These are phyloP conservation scores for Stachybotrys echinatus DNA, from an alignment of 2,329 filamentous ascomycete species.

Conservation along the genomic window DNA sequence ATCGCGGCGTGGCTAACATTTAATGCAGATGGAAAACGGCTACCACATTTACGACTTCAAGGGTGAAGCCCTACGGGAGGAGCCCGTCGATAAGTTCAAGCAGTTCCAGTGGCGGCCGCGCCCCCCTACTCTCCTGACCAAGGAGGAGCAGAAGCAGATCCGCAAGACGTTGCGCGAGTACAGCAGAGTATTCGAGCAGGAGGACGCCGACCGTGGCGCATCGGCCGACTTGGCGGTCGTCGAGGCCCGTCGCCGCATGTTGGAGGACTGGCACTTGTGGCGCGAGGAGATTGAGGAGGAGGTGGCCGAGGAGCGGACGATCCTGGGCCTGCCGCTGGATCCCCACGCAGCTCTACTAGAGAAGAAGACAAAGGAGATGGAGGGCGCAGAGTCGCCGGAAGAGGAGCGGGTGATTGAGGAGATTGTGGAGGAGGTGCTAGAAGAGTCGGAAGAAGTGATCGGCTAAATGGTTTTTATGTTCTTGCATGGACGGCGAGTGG, in stretches of 20 bases:
- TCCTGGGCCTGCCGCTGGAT: slow-evolving; percentile 60
- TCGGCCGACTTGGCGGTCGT: slow-evolving; percentile 93
- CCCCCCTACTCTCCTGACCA: slow-evolving; percentile 82
- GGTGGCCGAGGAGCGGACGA: slow-evolving; percentile 64
- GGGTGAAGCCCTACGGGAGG: slow-evolving; percentile 82
- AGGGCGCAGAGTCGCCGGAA: slow-evolving; percentile 49
- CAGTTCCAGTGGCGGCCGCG: slow-evolving; percentile 93
- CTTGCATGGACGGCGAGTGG: slow-evolving; percentile 22
- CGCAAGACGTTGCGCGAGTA: slow-evolving; percentile 99
- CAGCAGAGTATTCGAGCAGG: slow-evolving; percentile 88
- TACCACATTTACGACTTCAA: slow-evolving; percentile 98
- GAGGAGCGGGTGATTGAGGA: slow-evolving; percentile 82
- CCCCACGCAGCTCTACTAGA: slow-evolving; percentile 57
- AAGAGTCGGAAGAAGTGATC: slow-evolving; percentile 79
- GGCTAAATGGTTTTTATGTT: slow-evolving; percentile 20
- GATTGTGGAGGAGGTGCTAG: slow-evolving; percentile 75
- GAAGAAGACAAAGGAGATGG: slow-evolving; percentile 45
- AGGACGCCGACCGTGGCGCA: slow-evolving; percentile 88
- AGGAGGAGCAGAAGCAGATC: slow-evolving; percentile 96
- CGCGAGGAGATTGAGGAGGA: slow-evolving; percentile 68
- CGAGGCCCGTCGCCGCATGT: slow-evolving; percentile 73
- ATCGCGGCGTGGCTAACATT: slow-evolving; percentile 6
- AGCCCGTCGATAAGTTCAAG: slow-evolving; percentile 95
- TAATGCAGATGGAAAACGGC: slow-evolving; percentile 87
- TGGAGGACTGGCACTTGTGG: slow-evolving; percentile 89